These are phyloP conservation scores for Ogataea haglerorum DNA, from an alignment of 805 yeast species.

Conservation along the genomic window DNA sequence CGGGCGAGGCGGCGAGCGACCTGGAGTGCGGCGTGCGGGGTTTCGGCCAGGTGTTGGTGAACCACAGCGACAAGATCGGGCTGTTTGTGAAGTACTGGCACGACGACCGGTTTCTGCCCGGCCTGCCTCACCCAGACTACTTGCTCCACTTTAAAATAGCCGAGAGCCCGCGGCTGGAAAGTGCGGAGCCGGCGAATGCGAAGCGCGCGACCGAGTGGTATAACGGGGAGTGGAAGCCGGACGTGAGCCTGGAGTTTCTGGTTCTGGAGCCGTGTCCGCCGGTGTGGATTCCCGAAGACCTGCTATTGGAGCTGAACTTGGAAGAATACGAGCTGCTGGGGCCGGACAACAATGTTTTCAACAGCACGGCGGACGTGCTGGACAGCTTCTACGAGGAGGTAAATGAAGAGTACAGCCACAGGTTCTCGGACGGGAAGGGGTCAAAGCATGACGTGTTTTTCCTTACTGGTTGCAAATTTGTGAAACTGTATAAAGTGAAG, in stretches of 20 bases:
- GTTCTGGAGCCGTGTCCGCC: constrained; percentile 31
- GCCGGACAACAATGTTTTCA: constrained; percentile 25
- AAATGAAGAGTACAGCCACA: constrained; percentile 11
- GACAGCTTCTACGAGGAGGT: constrained; percentile 21
- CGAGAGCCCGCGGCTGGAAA: constrained; percentile 19
- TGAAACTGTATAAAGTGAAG: constrained; percentile 28
- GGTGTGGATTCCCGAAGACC: constrained; percentile 34
- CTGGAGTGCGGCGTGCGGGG: constrained; percentile 18
- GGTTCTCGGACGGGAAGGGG: neutral
- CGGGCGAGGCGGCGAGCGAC: constrained; percentile 9
- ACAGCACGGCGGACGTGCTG: constrained; percentile 11
- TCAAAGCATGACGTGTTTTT: constrained; percentile 14
- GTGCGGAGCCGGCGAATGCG: constrained; percentile 20
- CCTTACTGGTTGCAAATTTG: constrained; percentile 29
- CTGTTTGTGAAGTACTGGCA: constrained; percentile 34
- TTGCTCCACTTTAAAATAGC: constrained; percentile 33
- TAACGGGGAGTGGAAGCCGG: constrained; percentile 26
- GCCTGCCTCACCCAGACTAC: constrained; percentile 21
- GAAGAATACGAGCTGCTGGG: constrained; percentile 25
- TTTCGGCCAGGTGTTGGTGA: constrained; percentile 27
- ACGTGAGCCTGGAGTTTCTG: constrained; percentile 20
- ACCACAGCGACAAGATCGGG: constrained; percentile 31
- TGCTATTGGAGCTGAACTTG: constrained; percentile 22
- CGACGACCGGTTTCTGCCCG: constrained; percentile 28
- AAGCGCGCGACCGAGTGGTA: constrained; percentile 24